A percentile compares a stretch with the other conserved stretches of the same genome.
Conservation (phyloP, 1,284 basidiomycete species). For the Megacollybia platyphylla region DNA sequence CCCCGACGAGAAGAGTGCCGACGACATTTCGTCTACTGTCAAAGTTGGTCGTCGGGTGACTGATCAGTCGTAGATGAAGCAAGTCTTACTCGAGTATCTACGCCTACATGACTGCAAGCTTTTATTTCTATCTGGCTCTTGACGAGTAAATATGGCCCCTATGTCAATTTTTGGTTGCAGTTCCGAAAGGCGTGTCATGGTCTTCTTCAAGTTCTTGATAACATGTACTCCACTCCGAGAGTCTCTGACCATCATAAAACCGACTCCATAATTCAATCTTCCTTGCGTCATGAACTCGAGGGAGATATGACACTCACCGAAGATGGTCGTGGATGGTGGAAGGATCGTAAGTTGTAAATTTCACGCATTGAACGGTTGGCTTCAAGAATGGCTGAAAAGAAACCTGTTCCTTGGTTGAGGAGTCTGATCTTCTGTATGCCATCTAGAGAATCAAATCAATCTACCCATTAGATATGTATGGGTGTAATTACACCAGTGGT, state of each 20-base stretch:
- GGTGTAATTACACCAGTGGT: not conserved
- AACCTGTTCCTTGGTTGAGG: constrained; percentile 48
- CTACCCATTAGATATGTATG: not conserved
- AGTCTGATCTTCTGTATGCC: constrained; percentile 34
- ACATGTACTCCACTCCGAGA: constrained; percentile 8
- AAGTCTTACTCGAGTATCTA: constrained; percentile 13
- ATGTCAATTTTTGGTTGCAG: constrained; percentile 24
- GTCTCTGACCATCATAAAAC: constrained; percentile 39
- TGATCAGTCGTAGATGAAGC: too few relatives aligned
- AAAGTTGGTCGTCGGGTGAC: too few relatives aligned
- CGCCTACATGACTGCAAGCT: constrained; percentile 21
- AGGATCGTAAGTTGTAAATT: constrained; percentile 5
- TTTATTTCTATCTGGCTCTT: constrained; percentile 19
- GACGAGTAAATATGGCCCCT: not conserved
- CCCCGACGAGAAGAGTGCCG: too few relatives aligned
- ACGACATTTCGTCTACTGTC: too few relatives aligned
- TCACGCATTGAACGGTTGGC: not conserved
- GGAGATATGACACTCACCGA: constrained; percentile 42
- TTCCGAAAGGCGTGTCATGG: constrained; percentile 29
- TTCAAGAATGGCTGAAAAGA: constrained; percentile 35
- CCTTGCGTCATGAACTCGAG: constrained; percentile 39
- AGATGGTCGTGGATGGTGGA: constrained; percentile 12
- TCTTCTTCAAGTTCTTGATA: not conserved
- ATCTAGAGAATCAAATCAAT: constrained; percentile 6
- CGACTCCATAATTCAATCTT: constrained; percentile 44